A percentile compares a stretch with the other conserved stretches of the same genome.
Evolutionary conservation across 352 stramenopile genomes (phyloP).

Genomic region (Paralagenidium karlingii): DNA sequence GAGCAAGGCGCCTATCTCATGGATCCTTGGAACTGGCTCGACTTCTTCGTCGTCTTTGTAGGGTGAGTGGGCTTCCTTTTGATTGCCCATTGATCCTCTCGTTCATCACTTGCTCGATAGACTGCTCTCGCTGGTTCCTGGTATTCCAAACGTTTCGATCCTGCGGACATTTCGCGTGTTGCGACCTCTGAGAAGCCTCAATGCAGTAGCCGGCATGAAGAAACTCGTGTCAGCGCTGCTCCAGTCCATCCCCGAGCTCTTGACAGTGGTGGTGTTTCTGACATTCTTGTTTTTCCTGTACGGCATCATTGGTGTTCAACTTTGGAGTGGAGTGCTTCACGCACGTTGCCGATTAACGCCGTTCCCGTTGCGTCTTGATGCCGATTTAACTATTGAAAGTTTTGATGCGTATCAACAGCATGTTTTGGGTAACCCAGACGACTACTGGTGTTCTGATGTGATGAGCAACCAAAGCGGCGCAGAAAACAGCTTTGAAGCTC

Average conservation of each 20-base stretch:
- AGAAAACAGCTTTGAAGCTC: too few relatives aligned
- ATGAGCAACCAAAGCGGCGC: conserved; percentile 8
- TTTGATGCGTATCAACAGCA: conserved; percentile 17
- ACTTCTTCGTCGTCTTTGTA: conserved; percentile 83
- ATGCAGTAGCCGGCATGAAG: conserved; percentile 53
- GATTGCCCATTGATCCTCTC: not conserved
- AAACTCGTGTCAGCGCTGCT: conserved; percentile 68
- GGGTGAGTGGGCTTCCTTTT: conserved; percentile 22
- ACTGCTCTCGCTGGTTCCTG: conserved; percentile 46
- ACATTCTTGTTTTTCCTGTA: conserved; percentile 80
- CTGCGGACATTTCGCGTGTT: conserved; percentile 49
- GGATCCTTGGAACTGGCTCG: conserved; percentile 84
- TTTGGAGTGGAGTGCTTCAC: conserved; percentile 63
- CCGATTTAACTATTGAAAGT: conserved; percentile 11
- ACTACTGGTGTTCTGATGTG: conserved; percentile 20
- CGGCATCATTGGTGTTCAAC: conserved; percentile 67
- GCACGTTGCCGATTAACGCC: conserved; percentile 56
- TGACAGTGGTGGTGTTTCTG: conserved; percentile 72
- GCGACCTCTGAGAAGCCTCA: conserved; percentile 38
- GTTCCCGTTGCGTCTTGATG: conserved; percentile 35
- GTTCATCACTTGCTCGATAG: conserved; percentile 6
- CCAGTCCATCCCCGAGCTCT: conserved; percentile 55
- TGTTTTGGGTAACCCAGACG: conserved; percentile 19
- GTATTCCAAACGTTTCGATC: conserved; percentile 47
- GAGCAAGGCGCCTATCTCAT: conserved; percentile 68